Percentiles rank a stretch among this genome's conserved stretches.
These are phyloP conservation scores for Pisolithus albus DNA, from an alignment of 768 basidiomycete genomes.

Conservation along the genomic window DNA sequence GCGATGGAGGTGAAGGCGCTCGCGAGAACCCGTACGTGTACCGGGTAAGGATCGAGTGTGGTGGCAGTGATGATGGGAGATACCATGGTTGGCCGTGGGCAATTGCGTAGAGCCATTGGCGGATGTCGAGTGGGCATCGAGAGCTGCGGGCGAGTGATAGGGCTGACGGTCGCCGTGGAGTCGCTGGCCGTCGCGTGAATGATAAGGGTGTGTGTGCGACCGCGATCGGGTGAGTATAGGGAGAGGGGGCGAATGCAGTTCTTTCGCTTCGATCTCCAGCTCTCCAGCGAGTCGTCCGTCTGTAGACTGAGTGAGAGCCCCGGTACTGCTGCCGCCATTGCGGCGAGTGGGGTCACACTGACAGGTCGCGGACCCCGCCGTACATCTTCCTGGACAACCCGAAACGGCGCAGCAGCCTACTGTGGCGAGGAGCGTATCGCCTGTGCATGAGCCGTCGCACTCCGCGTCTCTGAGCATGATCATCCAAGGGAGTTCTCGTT, in stretches of 20 bases:
- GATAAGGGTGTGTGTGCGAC: neutral
- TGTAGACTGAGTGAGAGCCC: constrained; percentile 21
- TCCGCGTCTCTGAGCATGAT: constrained; percentile 22
- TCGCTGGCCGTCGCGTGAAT: neutral
- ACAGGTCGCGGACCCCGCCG: neutral
- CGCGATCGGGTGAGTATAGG: neutral
- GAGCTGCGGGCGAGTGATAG: neutral
- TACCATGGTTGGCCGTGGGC: neutral
- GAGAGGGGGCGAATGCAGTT: neutral
- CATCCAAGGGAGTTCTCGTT: constrained; percentile 25
- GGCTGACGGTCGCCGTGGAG: neutral
- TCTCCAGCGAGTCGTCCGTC: constrained; percentile 22
- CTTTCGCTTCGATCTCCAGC: constrained; percentile 15
- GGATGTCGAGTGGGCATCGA: neutral
- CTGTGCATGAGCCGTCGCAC: constrained; percentile 18
- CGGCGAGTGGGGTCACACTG: neutral
- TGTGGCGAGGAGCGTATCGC: neutral
- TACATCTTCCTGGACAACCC: neutral
- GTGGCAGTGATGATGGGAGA: neutral
- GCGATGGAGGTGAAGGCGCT: constrained; percentile 13
- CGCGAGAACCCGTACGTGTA: neutral
- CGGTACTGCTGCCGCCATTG: too few species aligned
- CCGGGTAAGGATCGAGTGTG: neutral
- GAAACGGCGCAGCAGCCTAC: neutral
- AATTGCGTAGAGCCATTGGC: neutral